phyloP scores from a whole-genome alignment of 768 basidiomycete species.

The Auricularia auricula-judae region DNA sequence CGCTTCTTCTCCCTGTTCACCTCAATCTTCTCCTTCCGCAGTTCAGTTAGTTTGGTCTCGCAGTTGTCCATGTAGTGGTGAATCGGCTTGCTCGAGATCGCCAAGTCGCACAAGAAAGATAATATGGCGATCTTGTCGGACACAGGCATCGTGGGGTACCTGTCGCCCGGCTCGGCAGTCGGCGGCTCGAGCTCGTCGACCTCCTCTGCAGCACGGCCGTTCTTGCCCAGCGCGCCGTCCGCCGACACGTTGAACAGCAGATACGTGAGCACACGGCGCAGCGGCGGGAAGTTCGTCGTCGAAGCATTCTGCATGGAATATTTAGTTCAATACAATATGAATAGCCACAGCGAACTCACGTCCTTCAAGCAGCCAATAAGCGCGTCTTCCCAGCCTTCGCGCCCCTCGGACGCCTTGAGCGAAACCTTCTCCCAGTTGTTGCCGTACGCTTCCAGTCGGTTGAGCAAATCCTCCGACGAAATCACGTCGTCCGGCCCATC shows the following conservation, averaged over 20 bases:
- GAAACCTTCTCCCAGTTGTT: constrained; percentile 80
- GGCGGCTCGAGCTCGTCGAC: constrained; percentile 8
- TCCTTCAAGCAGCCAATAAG: constrained; percentile 82
- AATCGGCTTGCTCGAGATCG: constrained; percentile 80
- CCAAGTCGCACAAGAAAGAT: constrained; percentile 81
- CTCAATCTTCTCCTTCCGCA: constrained; percentile 93
- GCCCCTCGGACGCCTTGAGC: constrained; percentile 57
- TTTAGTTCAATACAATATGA: not conserved
- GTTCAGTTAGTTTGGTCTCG: constrained; percentile 79
- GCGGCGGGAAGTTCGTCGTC: constrained; percentile 54
- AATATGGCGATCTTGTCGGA: constrained; percentile 78
- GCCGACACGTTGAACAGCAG: constrained; percentile 46
- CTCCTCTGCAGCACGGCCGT: constrained; percentile 3
- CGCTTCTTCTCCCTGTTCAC: constrained; percentile 84
- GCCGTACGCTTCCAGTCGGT: constrained; percentile 50
- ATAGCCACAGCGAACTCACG: constrained; percentile 38
- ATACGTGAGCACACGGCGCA: constrained; percentile 60
- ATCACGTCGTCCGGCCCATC: constrained; percentile 24
- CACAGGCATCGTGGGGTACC: constrained; percentile 63
- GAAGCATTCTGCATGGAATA: constrained; percentile 53
- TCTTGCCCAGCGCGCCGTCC: not conserved
- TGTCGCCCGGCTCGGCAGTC: constrained; percentile 34
- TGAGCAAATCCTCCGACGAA: not conserved
- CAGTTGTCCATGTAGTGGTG: constrained; percentile 85
- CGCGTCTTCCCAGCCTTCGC: constrained; percentile 87